phyloP scores from a whole-genome alignment of 116 monocot species.

The Phalaenopsis hybrid region DNA sequence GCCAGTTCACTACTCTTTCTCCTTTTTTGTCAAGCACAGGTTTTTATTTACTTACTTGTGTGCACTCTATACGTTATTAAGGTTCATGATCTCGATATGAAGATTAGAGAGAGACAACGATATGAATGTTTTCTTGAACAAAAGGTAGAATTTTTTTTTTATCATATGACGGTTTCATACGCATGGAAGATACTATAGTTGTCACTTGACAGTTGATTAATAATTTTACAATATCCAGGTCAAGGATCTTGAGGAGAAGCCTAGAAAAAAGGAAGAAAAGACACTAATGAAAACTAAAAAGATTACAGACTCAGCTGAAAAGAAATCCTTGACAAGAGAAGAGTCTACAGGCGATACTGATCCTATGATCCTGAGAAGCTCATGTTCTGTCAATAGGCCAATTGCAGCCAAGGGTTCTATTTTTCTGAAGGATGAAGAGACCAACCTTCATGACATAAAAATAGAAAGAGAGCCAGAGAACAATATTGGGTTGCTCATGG shows the following conservation, averaged over 20 bases:
- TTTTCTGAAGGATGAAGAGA: slow-evolving; percentile 33
- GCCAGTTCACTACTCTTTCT: neutral
- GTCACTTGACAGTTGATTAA: neutral
- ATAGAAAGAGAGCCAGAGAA: slow-evolving; percentile 54
- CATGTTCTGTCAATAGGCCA: slow-evolving; percentile 39
- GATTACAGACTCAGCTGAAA: slow-evolving; percentile 19
- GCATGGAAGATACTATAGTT: neutral
- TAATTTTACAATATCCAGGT: slow-evolving; percentile 19
- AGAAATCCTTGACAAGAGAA: slow-evolving; percentile 20
- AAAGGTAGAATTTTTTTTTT: slow-evolving; percentile 24
- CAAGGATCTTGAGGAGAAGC: slow-evolving; percentile 48
- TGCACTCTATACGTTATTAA: slow-evolving; percentile 13
- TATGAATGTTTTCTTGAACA: slow-evolving; percentile 31
- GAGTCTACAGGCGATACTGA: slow-evolving; percentile 31
- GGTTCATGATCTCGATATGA: slow-evolving; percentile 47
- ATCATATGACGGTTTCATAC: neutral
- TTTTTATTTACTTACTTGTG: neutral
- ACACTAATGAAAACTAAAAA: slow-evolving; percentile 10
- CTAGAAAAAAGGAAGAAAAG: slow-evolving; percentile 24
- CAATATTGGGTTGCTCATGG: neutral
- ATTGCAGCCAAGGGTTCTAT: slow-evolving; percentile 15
- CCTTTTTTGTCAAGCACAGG: neutral
- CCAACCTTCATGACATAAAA: slow-evolving; percentile 56
- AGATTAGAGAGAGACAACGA: slow-evolving; percentile 33
- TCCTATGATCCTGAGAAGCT: slow-evolving; percentile 40